Percentiles rank a stretch among this genome's conserved stretches.
Conservation (phyloP, 495 filamentous ascomycete species). For the Massariosphaeria phaeospora region DNA sequence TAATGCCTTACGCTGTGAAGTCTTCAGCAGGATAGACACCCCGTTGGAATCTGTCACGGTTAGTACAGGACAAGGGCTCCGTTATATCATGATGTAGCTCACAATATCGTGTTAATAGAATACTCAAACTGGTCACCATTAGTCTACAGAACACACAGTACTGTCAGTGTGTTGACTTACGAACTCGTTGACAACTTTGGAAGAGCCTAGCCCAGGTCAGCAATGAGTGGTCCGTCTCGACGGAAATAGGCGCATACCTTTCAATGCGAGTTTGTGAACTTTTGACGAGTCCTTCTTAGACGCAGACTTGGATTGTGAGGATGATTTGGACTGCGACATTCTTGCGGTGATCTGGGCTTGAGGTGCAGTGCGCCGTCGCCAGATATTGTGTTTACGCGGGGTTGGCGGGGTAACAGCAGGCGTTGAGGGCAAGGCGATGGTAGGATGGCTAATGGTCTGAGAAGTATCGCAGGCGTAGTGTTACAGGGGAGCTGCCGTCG, state of each 20-base stretch:
- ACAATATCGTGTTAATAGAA: constrained; percentile 91
- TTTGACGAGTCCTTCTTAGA: constrained; percentile 63
- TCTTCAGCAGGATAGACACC: constrained; percentile 98
- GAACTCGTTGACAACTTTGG: constrained; percentile 91
- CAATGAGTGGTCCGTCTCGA: background rate
- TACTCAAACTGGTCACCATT: constrained; percentile 60
- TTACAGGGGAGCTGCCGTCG: no score
- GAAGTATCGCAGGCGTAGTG: no score
- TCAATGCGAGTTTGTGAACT: constrained; percentile 64
- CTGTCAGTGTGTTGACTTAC: constrained; percentile 47
- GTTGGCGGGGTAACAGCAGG: constrained; percentile 32
- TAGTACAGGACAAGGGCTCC: constrained; percentile 6
- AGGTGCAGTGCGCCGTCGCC: background rate
- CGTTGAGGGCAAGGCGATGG: no score
- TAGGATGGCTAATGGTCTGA: no score
- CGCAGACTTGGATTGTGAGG: constrained; percentile 29
- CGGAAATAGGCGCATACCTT: constrained; percentile 51
- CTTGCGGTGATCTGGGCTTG: background rate
- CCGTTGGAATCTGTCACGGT: constrained; percentile 67
- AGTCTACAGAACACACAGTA: background rate
- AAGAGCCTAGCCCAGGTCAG: constrained; percentile 51
- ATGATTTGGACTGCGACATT: constrained; percentile 31
- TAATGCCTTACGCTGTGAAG: constrained; percentile 73
- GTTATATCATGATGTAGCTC: constrained; percentile 19
- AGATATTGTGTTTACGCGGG: constrained; percentile 6